These are phyloP conservation scores for Megacollybia marginata DNA, from an alignment of 768 basidiomycete genomes.

Conservation along the genomic window DNA sequence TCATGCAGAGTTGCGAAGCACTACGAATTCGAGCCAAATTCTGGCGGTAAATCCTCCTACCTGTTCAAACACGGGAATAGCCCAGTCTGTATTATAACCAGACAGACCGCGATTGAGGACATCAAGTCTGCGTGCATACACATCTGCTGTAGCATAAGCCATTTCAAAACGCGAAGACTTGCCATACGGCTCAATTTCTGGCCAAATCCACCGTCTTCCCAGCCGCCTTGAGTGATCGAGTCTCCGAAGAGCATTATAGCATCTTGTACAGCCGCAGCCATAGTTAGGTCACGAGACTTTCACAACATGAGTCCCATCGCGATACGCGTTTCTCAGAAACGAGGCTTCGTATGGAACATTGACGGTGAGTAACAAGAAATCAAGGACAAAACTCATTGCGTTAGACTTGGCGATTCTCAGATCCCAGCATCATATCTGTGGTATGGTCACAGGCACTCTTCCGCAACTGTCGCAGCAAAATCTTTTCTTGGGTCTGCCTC, in stretches of 20 bases:
- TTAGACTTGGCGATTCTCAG: conserved; percentile 79
- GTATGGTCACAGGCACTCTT: conserved; percentile 82
- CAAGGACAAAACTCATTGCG: conserved; percentile 5
- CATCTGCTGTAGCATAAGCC: conserved; percentile 34
- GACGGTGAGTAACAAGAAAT: conserved; percentile 41
- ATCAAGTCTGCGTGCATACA: conserved; percentile 75
- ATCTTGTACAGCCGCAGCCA: conserved; percentile 57
- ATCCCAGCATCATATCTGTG: conserved; percentile 74
- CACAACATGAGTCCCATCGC: conserved; percentile 26
- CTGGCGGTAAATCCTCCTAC: conserved; percentile 28
- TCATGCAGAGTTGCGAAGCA: conserved; percentile 48
- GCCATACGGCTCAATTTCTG: conserved; percentile 59
- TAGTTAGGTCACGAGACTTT: conserved; percentile 13
- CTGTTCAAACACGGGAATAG: conserved; percentile 70
- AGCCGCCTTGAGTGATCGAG: conserved; percentile 69
- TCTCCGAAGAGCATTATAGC: conserved; percentile 74
- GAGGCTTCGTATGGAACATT: conserved; percentile 84
- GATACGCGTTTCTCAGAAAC: conserved; percentile 70
- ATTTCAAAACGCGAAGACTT: neutral
- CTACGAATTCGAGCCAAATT: conserved; percentile 24
- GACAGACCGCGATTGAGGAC: conserved; percentile 79
- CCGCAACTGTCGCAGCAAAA: conserved; percentile 96
- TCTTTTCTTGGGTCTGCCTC: conserved; percentile 88
- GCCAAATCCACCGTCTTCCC: conserved; percentile 55
- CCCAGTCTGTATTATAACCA: conserved; percentile 89